Conservation (phyloP, 2,329 filamentous ascomycete species). For the Penicillium freii region DNA sequence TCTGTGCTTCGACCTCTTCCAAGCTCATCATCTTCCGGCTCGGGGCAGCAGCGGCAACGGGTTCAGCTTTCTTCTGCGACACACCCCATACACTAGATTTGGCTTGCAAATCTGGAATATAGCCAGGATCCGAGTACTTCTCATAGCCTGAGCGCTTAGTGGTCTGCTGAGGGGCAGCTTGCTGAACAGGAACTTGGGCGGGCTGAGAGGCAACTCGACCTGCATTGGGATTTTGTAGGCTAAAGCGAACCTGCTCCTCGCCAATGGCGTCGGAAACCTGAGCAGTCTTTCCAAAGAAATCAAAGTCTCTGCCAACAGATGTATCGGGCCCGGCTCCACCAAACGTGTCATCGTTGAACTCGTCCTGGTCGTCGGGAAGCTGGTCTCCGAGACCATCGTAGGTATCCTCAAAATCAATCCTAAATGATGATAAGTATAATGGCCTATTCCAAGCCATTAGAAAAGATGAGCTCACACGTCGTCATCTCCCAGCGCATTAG, state of each 20-base stretch:
- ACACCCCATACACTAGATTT: slow-evolving; percentile 92
- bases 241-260: slow-evolving; percentile 84
- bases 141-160: slow-evolving; percentile 83
- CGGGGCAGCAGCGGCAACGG: slow-evolving; percentile 28
- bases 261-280: slow-evolving; percentile 81
- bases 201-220: slow-evolving; percentile 34
- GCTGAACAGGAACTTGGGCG: slow-evolving; percentile 41
- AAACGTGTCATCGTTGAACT: slow-evolving; percentile 96
- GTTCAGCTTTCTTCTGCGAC: slow-evolving; percentile 43
- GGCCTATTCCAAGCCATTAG: not conserved
- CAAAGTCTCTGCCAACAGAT: slow-evolving; percentile 84
- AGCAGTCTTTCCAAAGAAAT: slow-evolving; percentile 92
- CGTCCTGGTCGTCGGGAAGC: slow-evolving; percentile 88
- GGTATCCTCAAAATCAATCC: slow-evolving; percentile 90
- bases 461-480: slow-evolving; percentile 55
- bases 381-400: slow-evolving; percentile 92
- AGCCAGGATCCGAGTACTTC: slow-evolving; percentile 79
- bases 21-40: slow-evolving; percentile 83
- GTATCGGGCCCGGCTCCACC: slow-evolving; percentile 45
- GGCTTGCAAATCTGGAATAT: slow-evolving; percentile 84
- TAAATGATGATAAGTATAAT: slow-evolving; percentile 30
- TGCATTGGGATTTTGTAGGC: slow-evolving; percentile 64
- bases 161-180: slow-evolving; percentile 48
- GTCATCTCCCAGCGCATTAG: slow-evolving; percentile 56
- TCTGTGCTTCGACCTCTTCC: slow-evolving; percentile 93